Evolutionary conservation across 495 filamentous ascomycete genomes (phyloP), one percentile per base, ranked within the genome.

Genomic region (Aspergillus diversus): DNA sequence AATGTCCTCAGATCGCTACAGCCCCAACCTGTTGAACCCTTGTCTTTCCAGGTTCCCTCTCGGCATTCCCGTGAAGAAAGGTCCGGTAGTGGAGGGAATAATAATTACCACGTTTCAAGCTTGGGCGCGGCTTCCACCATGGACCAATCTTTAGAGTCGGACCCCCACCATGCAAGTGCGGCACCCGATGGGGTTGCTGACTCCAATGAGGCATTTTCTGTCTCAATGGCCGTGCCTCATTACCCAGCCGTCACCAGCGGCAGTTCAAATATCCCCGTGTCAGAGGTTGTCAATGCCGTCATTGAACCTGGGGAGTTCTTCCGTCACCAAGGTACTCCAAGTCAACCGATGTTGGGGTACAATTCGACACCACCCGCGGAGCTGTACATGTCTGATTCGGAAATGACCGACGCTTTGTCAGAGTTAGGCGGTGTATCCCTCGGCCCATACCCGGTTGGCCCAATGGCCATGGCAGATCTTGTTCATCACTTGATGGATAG

Each of bases 181-280:
- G 49, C 49, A 21, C 12, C 52, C 7, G 31, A 39, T 31, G 32
- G n/a, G n/a, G 35, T 4, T 35, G 32, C 60, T 53, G 50, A 58
- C 54, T 42, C 63, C 16, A 33, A 66, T 35, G 57, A 59, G 39
- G 63, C 55, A n/a, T 43, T 66, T 33, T 74, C 76, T 37, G 76
- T 75, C 58, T 67, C 77, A 5, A 72, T 76, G 59, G 71, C 77
- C 7, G 70, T 79, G 8, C 69, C 74, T 16, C 74, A 74, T 5
- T 73, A 75, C 52, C 69, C 75, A 6, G 64, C 65, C 33, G 55
- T 65, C 16, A 59, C 71, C 13, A 65, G 64, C 42, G 68, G 61
- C 54, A 42, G 50, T 21, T 64, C 71, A 12, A 59, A 51, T 31
- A 39, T 64, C 33, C 15, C 64, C 3, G 67, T 71, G 1, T 67